Percentiles rank a stretch among this genome's conserved stretches.
Evolutionary conservation across 345 rosid species (phyloP).

Genomic region (Anacardium occidentale): DNA sequence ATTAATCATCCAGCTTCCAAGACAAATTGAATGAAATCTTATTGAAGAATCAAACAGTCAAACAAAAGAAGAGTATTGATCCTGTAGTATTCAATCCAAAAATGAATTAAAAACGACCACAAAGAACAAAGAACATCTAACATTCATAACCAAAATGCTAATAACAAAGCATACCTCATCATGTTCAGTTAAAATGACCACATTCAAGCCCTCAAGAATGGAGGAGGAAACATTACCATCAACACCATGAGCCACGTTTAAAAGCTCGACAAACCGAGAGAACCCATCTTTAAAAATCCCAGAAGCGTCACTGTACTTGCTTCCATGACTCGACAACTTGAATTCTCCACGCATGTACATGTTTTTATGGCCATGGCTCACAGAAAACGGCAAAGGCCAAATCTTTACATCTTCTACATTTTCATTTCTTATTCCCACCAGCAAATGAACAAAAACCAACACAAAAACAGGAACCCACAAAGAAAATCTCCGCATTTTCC

Average conservation of each 20-base stretch:
- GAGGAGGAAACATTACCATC: slow-evolving; percentile 38
- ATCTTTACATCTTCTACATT: slow-evolving; percentile 28
- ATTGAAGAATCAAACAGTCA: no score
- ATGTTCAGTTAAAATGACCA: slow-evolving; percentile 42
- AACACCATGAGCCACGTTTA: slow-evolving; percentile 40
- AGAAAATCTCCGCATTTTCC: no score
- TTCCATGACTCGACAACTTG: slow-evolving; percentile 30
- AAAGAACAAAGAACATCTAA: no score
- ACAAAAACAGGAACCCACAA: not conserved
- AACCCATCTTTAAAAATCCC: slow-evolving; percentile 54
- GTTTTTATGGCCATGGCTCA: slow-evolving; percentile 37
- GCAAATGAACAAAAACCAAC: not conserved
- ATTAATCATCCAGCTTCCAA: no score
- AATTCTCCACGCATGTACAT: slow-evolving; percentile 40
- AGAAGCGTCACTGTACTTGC: slow-evolving; percentile 37
- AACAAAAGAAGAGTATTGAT: no score
- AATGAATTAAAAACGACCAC: no score
- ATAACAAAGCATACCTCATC: slow-evolving; percentile 36
- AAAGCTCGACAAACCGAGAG: slow-evolving; percentile 44
- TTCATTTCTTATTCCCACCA: not conserved
- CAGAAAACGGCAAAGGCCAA: slow-evolving; percentile 58
- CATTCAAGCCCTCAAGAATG: slow-evolving; percentile 42
- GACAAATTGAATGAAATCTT: no score
- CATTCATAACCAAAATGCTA: not conserved
- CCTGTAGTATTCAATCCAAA: no score